Evolutionary conservation across 768 basidiomycete genomes (phyloP), one percentile per base, ranked within the genome.

Genomic region (Mycena galopus): DNA sequence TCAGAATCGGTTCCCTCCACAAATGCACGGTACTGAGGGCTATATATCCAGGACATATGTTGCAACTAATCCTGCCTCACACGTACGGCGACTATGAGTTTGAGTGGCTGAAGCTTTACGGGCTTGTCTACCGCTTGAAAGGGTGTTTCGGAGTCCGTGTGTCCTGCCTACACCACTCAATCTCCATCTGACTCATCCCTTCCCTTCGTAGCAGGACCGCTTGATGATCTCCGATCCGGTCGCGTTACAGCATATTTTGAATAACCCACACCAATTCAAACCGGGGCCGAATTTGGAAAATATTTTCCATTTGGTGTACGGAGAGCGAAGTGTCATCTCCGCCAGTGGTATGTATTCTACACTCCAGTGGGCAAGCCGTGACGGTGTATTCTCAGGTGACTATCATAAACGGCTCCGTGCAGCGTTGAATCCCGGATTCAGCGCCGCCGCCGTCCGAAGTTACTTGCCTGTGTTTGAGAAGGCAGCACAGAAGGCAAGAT

Each of bases 141-240:
- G 71, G 63, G 16, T 71, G 64, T 12, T 65, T 71, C 37, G 69
- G 69, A 7, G 69, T n/a, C n/a, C n/a, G n/a, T n/a, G n/a, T n/a
- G n/a, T n/a, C n/a, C n/a, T n/a, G n/a, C n/a, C n/a, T 71, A 10
- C 21, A 64, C 9, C 35, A 56, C 11, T 21, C 10, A 12, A 1
- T 33, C 32, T 10, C 10, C 14, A 11, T 7, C 4, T 21, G 27
- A 32, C 2, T 17, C n/a, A 16, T 59, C 23, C 23, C n/a, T 9
- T 12, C 53, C 2, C 55, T 33, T 10, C 19, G 16, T 53, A 65
- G 64, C 56, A 60, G 55, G 56, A 65, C 4, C 63, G 69, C 21
- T 10, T 71, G 44, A 65, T 71, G 63, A 32, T 71, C 17, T 71
- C 63, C 33, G 64, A 71, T 25, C 69, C 69, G 6, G 37, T 37